Percentiles rank a stretch among this genome's conserved stretches.
phyloP scores from a whole-genome alignment of 306 rosid species.

The Carpinus fangiana region DNA sequence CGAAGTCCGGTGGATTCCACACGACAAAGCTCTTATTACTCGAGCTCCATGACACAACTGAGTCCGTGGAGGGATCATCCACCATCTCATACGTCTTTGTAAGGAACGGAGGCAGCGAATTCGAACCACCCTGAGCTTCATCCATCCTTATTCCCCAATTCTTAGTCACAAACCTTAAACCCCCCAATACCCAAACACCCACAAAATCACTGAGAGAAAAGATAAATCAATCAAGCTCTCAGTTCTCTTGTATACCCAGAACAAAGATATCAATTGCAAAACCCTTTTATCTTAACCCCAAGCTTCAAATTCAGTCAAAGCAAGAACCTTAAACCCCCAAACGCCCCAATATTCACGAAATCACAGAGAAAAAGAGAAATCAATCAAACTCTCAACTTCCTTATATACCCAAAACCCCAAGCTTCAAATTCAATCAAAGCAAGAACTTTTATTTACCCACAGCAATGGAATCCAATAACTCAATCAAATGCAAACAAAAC shows the following conservation, averaged over 20 bases:
- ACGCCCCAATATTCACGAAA: too few species aligned
- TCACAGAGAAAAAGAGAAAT: too few species aligned
- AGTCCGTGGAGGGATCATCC: slow-evolving; percentile 61
- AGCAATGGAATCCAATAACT: neutral
- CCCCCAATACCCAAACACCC: neutral
- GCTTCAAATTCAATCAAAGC: neutral
- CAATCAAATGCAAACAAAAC: slow-evolving; percentile 1
- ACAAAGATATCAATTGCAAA: neutral
- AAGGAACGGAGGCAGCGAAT: slow-evolving; percentile 77
- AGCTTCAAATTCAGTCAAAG: neutral
- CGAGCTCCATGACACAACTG: slow-evolving; percentile 74
- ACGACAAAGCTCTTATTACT: slow-evolving; percentile 68
- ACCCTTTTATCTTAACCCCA: neutral
- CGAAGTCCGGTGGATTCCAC: slow-evolving; percentile 69
- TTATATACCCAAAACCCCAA: too few species aligned
- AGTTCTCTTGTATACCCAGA: slow-evolving; percentile 5
- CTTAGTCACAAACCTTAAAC: slow-evolving; percentile 28
- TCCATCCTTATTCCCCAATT: slow-evolving; percentile 56
- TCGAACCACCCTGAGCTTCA: slow-evolving; percentile 60
- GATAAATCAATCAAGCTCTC: slow-evolving; percentile 13
- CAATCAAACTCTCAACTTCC: too few species aligned
- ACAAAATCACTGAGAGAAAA: neutral
- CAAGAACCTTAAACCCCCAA: too few species aligned
- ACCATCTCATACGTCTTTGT: slow-evolving; percentile 85
- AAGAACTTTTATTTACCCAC: neutral